These are phyloP conservation scores for Salicornia ramosissima DNA, from an alignment of 148 eudicot species.

Conservation along the genomic window DNA sequence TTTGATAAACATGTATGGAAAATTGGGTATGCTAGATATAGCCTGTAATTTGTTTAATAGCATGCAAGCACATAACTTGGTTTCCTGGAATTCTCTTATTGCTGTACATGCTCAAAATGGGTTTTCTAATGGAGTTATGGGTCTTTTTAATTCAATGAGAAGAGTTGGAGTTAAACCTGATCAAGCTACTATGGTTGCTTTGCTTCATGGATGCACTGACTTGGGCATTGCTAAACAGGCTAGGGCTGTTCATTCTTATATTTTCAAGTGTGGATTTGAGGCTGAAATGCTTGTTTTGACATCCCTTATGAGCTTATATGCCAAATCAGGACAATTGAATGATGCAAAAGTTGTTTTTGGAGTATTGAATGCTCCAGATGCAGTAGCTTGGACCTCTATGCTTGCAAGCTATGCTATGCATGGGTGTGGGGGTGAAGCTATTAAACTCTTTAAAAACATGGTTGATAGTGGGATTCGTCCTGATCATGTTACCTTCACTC, in stretches of 20 bases:
- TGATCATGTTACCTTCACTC: constrained; percentile 48
- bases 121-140: constrained; percentile 16
- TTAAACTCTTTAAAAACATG: constrained; percentile 33
- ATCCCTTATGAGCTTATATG: constrained; percentile 29
- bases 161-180: constrained; percentile 33
- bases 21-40: constrained; percentile 25
- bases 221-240: constrained; percentile 30
- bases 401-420: constrained; percentile 41
- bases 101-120: constrained; percentile 33
- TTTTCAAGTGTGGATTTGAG: constrained; percentile 30
- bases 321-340: constrained; percentile 36
- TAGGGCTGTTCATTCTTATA: constrained; percentile 29
- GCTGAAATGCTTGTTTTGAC: constrained; percentile 30
- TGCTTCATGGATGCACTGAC: constrained; percentile 37
- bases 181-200: constrained; percentile 36
- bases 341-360: constrained; percentile 27
- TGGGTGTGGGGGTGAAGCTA: constrained; percentile 37
- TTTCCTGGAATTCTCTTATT: constrained; percentile 44
- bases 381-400: constrained; percentile 45
- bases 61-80: constrained; percentile 28
- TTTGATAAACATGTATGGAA: constrained; percentile 44
- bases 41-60: constrained; percentile 33
- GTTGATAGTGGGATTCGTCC: constrained; percentile 27
- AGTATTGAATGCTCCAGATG: constrained; percentile 30
- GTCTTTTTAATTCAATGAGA: constrained; percentile 30